Evolutionary conservation across 1,139 yeast species (phyloP), one percentile per base, ranked within the genome.

Genomic region (Neolecta irregularis): DNA sequence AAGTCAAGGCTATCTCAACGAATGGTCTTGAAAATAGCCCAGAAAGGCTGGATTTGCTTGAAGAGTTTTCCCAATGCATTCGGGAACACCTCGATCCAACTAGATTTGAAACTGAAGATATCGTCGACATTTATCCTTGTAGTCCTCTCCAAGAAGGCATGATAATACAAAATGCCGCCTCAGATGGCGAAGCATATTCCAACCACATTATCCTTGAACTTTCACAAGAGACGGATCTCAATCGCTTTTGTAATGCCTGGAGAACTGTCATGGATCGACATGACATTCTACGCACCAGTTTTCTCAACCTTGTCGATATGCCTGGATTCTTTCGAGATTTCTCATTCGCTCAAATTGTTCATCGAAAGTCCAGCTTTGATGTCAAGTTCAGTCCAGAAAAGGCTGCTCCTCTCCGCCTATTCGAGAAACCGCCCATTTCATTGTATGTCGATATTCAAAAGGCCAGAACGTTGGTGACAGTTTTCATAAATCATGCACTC

Each of bases 111-210:
- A n/a, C 12, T 6, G 29, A 11, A 20, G 35, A 8, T 22, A 32
- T 26, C 7, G 35, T 16, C 3, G 34, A 26, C 6, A 26, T 40
- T 4, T 39, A 40, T 15, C 43, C 41, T 16, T 43, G 46, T 21
- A 47, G 49, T 7, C 48, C 47, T 5, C 23, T 47, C 17, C 50
- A 47, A 36, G 46, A 39, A 6, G 48, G 49, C 3, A 46, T 47
- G 21, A 26, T 47, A 9, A 30, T 41, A 6, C 39, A 43, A 22
- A 23, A 35, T 3, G 21, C 35, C 5, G 22, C 26, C 8, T 35
- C 44, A 8, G 32, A 35, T 7, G 35, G 37, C 28, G 13, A 20
- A 5, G 20, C 28, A n/a, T 47, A 47, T 24, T 26, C 41, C 18
- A 46, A 46, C 18, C 42, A 39, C n/a, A 44, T 35, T 18, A 36